Evolutionary conservation across 768 basidiomycete species (phyloP), one percentile per base, ranked within the genome.

Genomic region (Infundibulicybe gibba): DNA sequence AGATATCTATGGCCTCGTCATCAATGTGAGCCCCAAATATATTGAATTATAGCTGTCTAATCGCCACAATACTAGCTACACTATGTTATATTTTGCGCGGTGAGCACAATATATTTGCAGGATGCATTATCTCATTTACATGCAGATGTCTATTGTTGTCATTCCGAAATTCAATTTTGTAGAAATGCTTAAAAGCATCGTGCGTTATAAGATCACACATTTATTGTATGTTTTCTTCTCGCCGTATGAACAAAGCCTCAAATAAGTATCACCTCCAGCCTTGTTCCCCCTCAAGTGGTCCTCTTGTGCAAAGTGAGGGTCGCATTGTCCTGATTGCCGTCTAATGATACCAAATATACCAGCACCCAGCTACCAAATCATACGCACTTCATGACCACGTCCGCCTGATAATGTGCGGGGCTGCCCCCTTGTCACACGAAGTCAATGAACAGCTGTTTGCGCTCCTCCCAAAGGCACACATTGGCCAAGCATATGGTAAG

Each of bases 1-100:
- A 73, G 84, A 87, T 55, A 84, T 85, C 6, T 87, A 85, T 58
- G 84, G 85, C 13, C 59, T 86, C 17, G 73, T 83, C 15, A 74
- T 83, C 48, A 80, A 76, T 60, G 76, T 81, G 43, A 51, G 72
- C 59, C 16, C 38, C 4, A 35, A 30, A 15, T 43, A 15, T 25
- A 16, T 40, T 1, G 1, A 21, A 21, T 32, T 13, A 15, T 34
- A 40, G 40, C 44, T 52, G 32, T 35, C 32, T 40, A 1, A 17
- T 19, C 38, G 17, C 30, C 16, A 16, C 8, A 8, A 25, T 25
- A 8, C 6, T 45, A 84, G 82, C 57, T 83, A 33, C 85, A 86
- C 57, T 77, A 68, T 47, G 62, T 74, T 41, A 49, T 87, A 30
- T 85, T 79, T 54, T 65, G 67, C 35, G 77, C 72, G 40, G 82